Evolutionary conservation across 148 eudicot species (phyloP).

Genomic region (Rheum nobile): DNA sequence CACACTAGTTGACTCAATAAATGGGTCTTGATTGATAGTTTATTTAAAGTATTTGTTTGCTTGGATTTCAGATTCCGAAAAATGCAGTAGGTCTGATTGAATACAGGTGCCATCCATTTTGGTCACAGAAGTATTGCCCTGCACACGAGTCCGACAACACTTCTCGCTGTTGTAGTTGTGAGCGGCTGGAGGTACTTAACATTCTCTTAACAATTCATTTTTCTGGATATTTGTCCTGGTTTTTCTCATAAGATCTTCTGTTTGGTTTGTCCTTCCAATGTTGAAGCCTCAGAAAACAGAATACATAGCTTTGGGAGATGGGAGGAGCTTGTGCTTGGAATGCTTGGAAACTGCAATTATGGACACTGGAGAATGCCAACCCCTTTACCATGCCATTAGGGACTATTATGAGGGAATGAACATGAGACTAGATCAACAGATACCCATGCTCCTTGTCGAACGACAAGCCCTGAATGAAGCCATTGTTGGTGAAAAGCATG

Average conservation of each 20-base stretch:
- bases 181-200: constrained; percentile 79
- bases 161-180: constrained; percentile 93
- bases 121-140: constrained; percentile 98
- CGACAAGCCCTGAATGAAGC: constrained; percentile 98
- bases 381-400: constrained; percentile 84
- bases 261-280: neutral
- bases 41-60: neutral
- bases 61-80: constrained; percentile 61
- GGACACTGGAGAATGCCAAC: constrained; percentile 98
- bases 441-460: constrained; percentile 95
- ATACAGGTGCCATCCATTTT: constrained; percentile 96
- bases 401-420: constrained; percentile 96
- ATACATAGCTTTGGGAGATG: constrained; percentile 75
- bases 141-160: constrained; percentile 84
- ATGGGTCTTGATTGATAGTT: neutral
- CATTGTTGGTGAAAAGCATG: constrained; percentile 93
- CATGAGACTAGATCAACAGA: constrained; percentile 90
- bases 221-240: neutral
- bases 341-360: constrained; percentile 94
- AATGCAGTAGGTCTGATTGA: constrained; percentile 86
- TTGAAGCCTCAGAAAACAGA: constrained; percentile 57
- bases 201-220: neutral
- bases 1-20: neutral
- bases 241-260: neutral
- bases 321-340: constrained; percentile 85